Evolutionary conservation across 441 rosid species (phyloP), one percentile per base, ranked within the genome.

Genomic region (Gossypium gossypioides): DNA sequence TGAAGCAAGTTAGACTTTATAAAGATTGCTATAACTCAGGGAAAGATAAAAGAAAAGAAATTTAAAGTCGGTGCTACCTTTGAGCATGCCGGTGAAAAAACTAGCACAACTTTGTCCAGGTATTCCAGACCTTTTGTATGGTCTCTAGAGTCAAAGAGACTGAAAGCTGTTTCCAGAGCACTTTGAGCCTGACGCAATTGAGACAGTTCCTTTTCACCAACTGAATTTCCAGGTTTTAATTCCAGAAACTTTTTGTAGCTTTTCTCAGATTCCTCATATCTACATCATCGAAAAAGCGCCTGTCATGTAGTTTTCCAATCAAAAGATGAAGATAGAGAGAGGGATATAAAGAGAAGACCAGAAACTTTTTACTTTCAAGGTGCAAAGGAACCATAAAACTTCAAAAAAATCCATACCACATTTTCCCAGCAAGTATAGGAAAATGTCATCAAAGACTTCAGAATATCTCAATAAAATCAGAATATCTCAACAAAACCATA

Each of bases 181-280:
- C 80, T 91, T 81, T 80, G 82, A 57, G 99, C 97, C 81, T 95
- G 97, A 74, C 79, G 81, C 64, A 89, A 80, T 75, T 95, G 99
- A 80, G 95, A 89, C 54, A 95, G 97, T 81, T 95, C 98, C 80
- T 92, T 95, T 69, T 91, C 95, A 6, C 93, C 96, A 57, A 77
- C 76, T 0, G 82, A 73, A 76, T 91, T 82, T 71, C 91, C 85
- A 16, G 96, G 93, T 73, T 81, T 88, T 29, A 86, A 70, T 81
- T 89, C 92, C 79, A 95, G 74, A 76, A 83, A 84, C 72, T 85
- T 87, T 37, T 71, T 88, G 74, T 92, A 95, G 75, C 82, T 87
- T 74, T 63, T 67, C 72, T 95, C 99, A 54, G 98, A 88, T 71
- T 89, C 96, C 75, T 91, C 92, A 73, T 88, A 95, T 83, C 99